phyloP scores from a whole-genome alignment of 179 eudicot species.

The Silene noctiflora region DNA sequence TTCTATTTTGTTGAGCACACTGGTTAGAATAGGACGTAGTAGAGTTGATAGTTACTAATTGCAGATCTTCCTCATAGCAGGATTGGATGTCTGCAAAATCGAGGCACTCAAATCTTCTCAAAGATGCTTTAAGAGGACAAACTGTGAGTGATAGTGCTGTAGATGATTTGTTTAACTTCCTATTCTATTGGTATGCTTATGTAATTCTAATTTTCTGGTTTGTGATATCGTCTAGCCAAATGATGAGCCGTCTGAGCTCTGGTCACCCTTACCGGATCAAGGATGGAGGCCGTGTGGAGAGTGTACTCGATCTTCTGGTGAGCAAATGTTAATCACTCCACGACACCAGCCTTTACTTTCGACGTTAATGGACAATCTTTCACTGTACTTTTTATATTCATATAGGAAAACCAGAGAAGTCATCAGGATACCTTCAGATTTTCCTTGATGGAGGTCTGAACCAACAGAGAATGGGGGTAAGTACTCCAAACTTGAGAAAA shows the following conservation, averaged over 20 bases:
- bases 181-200: background rate
- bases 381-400: slow-evolving; percentile 15
- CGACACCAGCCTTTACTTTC: background rate
- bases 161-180: slow-evolving; percentile 1
- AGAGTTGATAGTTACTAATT: slow-evolving; percentile 16
- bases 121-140: slow-evolving; percentile 65
- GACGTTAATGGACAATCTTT: slow-evolving; percentile 4
- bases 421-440: slow-evolving; percentile 83
- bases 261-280: slow-evolving; percentile 81
- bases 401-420: slow-evolving; percentile 60
- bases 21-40: background rate
- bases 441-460: slow-evolving; percentile 98
- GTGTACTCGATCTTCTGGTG: slow-evolving; percentile 44
- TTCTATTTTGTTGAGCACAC: background rate
- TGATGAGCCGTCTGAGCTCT: slow-evolving; percentile 61
- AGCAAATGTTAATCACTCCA: slow-evolving; percentile 26
- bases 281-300: slow-evolving; percentile 76
- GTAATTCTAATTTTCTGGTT: slow-evolving; percentile 4
- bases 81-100: slow-evolving; percentile 81
- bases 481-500: slow-evolving; percentile 23
- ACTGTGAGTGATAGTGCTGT: slow-evolving; percentile 46
- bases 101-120: slow-evolving; percentile 68
- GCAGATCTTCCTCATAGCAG: slow-evolving; percentile 39
- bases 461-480: slow-evolving; percentile 98
- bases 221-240: slow-evolving; percentile 41